These are phyloP conservation scores for Psilocybe cyanescens DNA, from an alignment of 768 basidiomycete genomes.

Conservation along the genomic window DNA sequence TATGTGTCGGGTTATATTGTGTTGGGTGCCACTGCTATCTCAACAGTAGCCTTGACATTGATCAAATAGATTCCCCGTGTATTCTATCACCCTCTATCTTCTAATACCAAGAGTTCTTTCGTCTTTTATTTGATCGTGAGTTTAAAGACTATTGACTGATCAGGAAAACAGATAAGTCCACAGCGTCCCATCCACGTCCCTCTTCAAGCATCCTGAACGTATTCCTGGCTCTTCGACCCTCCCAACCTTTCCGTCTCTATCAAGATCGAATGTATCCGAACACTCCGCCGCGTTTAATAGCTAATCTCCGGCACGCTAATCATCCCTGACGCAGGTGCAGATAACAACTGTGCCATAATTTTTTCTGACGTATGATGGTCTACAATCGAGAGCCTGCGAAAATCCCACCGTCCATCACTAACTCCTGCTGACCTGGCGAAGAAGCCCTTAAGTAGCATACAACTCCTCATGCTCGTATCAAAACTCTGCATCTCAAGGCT, in stretches of 20 bases:
- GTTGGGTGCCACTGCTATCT: constrained; percentile 74
- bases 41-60: constrained; percentile 65
- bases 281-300: not conserved
- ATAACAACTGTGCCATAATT: not conserved
- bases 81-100: not conserved
- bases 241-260: not conserved
- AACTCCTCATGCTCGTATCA: not conserved
- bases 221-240: not conserved
- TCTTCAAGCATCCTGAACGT: not conserved
- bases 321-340: not conserved
- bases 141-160: not conserved
- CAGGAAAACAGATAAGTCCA: not conserved
- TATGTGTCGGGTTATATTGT: constrained; percentile 87
- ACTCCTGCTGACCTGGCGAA: not conserved
- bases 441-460: not conserved
- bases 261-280: not conserved
- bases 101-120: constrained; percentile 2
- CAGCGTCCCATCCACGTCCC: not conserved
- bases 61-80: constrained; percentile 24
- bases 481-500: not conserved
- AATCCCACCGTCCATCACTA: not conserved
- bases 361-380: not conserved
- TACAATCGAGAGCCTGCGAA: not conserved
- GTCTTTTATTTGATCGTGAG: not conserved
- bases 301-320: not conserved